A percentile compares a stretch with the other conserved stretches of the same genome.
phyloP scores from a whole-genome alignment of 1,284 basidiomycete species.

The Sanguinoderma infundibulare region DNA sequence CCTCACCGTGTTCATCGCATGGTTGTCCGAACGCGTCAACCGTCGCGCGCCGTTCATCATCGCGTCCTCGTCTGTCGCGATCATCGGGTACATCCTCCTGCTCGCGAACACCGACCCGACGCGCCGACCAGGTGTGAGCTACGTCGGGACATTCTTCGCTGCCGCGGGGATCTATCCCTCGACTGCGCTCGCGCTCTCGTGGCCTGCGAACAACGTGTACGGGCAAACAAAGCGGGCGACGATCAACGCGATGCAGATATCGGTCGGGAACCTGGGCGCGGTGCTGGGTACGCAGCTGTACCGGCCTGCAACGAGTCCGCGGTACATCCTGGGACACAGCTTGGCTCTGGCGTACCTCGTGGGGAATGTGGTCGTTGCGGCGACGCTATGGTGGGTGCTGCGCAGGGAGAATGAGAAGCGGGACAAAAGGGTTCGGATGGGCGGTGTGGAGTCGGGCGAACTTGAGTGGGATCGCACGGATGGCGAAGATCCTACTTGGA shows the following conservation, averaged over 20 bases:
- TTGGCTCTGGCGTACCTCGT: conserved; percentile 63
- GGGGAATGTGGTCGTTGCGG: conserved; percentile 51
- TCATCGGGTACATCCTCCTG: conserved; percentile 68
- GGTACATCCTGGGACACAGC: conserved; percentile 64
- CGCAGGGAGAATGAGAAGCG: conserved; percentile 53
- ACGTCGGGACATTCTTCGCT: conserved; percentile 23
- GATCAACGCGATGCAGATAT: conserved; percentile 70
- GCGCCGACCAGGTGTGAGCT: conserved; percentile 3
- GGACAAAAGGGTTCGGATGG: conserved; percentile 15
- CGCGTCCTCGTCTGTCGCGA: conserved; percentile 52
- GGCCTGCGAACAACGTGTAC: conserved; percentile 75
- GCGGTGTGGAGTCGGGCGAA: neutral
- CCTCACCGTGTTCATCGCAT: conserved; percentile 43
- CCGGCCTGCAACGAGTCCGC: conserved; percentile 47
- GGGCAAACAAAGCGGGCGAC: conserved; percentile 73
- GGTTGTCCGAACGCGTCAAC: conserved; percentile 29
- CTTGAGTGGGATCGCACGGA: neutral
- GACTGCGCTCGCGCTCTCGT: conserved; percentile 47
- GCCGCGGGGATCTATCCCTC: conserved; percentile 48
- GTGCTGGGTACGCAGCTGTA: conserved; percentile 64
- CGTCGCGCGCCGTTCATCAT: conserved; percentile 63
- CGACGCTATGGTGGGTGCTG: conserved; percentile 57
- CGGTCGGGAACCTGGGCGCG: conserved; percentile 68
- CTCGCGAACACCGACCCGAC: conserved; percentile 46
- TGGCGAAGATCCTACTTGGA: neutral